Evolutionary conservation across 257 asterid genomes (phyloP).

Genomic region (Petunia axillaris): DNA sequence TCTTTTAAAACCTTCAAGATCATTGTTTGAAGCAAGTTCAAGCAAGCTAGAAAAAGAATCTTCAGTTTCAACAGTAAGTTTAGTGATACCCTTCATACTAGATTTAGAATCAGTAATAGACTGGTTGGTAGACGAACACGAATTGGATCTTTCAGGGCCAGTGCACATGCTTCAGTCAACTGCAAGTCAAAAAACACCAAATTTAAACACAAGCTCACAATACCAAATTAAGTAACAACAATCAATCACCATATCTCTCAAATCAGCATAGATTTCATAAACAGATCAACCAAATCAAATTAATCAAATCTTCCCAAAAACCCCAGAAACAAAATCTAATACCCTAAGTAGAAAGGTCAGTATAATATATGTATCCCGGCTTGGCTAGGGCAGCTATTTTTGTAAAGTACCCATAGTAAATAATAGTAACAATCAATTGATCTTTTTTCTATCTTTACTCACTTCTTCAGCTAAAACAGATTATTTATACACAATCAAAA

Average conservation of each 20-base stretch:
- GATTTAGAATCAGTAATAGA: slow-evolving; percentile 32
- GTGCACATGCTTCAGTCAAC: slow-evolving; percentile 57
- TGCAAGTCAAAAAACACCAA: slow-evolving; percentile 43
- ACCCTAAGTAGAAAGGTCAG: not conserved
- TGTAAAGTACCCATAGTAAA: not conserved
- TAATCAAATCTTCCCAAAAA: not conserved
- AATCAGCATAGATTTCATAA: not conserved
- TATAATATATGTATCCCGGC: not conserved
- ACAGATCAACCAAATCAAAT: not conserved
- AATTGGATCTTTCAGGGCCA: slow-evolving; percentile 52
- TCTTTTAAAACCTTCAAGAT: slow-evolving; percentile 66
- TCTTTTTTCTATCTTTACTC: not conserved
- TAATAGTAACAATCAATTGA: not conserved
- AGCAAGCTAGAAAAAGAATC: slow-evolving; percentile 79
- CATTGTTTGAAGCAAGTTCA: slow-evolving; percentile 86
- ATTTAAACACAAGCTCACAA: not conserved
- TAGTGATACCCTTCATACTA: slow-evolving; percentile 45
- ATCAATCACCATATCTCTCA: slow-evolving; percentile 8
- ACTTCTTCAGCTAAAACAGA: not conserved
- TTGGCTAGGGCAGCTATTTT: not conserved
- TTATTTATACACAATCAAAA: not conserved
- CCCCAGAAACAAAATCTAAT: not conserved
- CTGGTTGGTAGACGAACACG: slow-evolving; percentile 33
- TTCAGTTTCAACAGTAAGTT: slow-evolving; percentile 60
- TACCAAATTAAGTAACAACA: not conserved